Evolutionary conservation across 2,329 filamentous ascomycete species (phyloP).

Genomic region (Leptographium wingfieldii): DNA sequence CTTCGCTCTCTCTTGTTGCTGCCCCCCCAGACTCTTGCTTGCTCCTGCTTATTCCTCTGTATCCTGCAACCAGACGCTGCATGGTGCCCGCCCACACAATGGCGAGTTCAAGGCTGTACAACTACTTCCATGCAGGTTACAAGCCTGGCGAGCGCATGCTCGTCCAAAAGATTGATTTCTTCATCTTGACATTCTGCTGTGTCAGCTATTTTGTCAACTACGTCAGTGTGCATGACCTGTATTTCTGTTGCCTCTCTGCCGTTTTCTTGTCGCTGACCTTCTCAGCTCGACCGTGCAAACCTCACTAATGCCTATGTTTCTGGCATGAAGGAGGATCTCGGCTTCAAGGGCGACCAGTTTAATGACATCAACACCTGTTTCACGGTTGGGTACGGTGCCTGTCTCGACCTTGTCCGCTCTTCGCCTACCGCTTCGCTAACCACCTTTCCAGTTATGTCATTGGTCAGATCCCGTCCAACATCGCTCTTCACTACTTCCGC

Average conservation of each 20-base stretch:
- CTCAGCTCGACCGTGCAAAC: conserved; percentile 34
- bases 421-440: background rate
- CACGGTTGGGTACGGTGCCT: conserved; percentile 25
- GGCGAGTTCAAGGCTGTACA: conserved; percentile 6
- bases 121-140: conserved; percentile 10
- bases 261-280: background rate
- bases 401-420: background rate
- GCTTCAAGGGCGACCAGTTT: conserved; percentile 33
- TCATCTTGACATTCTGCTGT: conserved; percentile 52
- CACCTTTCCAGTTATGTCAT: conserved; percentile 25
- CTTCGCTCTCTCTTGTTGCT: background rate
- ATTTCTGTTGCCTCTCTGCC: background rate
- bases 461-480: conserved; percentile 48
- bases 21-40: background rate
- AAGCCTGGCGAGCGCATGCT: conserved; percentile 18
- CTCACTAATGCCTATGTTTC: conserved; percentile 42
- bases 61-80: background rate
- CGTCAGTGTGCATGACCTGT: conserved; percentile 18
- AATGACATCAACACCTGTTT: conserved; percentile 43
- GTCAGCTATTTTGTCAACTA: conserved; percentile 44
- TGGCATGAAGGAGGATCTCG: conserved; percentile 38
- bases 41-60: background rate
- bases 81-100: conserved; percentile 1
- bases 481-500: conserved; percentile 49
- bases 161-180: conserved; percentile 34